Evolutionary conservation across 768 basidiomycete species (phyloP).

Genomic region (Suillus subalutaceus): DNA sequence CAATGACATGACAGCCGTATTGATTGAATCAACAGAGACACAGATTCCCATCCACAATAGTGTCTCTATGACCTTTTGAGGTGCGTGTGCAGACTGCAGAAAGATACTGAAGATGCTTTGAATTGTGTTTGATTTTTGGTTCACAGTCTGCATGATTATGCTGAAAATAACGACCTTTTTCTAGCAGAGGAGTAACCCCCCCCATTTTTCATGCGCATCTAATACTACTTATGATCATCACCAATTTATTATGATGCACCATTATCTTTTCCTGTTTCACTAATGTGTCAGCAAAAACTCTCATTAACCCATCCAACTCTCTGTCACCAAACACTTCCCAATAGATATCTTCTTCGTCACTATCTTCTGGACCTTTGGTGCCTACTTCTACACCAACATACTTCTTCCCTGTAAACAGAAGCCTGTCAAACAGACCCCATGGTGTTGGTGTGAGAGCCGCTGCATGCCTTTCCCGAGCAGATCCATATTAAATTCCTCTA

Average conservation of each 20-base stretch:
- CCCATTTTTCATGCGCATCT: not conserved
- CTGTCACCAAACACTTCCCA: conserved; percentile 14
- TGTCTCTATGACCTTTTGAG: conserved; percentile 32
- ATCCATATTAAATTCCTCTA: conserved; percentile 19
- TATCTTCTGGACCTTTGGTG: not conserved
- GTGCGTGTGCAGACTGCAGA: conserved; percentile 29
- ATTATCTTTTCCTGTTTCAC: not conserved
- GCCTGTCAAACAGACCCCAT: conserved; percentile 14
- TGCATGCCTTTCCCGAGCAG: conserved; percentile 14
- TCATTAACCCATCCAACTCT: conserved; percentile 8
- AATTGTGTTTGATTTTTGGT: conserved; percentile 18
- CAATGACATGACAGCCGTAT: conserved; percentile 28
- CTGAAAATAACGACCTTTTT: conserved; percentile 17
- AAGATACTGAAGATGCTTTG: conserved; percentile 19
- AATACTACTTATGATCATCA: conserved; percentile 1
- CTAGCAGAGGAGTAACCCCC: conserved; percentile 1
- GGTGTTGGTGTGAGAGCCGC: conserved; percentile 11
- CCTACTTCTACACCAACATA: not conserved
- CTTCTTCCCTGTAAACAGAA: conserved; percentile 8
- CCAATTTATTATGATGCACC: not conserved
- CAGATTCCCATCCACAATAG: conserved; percentile 35
- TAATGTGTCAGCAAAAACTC: not conserved
- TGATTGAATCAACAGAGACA: conserved; percentile 29
- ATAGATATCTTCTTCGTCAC: not conserved
- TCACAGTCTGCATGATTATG: conserved; percentile 36